Percentiles rank a stretch among this genome's conserved stretches.
Evolutionary conservation across 257 asterid genomes (phyloP).

Genomic region (Nicotiana sylvestris): DNA sequence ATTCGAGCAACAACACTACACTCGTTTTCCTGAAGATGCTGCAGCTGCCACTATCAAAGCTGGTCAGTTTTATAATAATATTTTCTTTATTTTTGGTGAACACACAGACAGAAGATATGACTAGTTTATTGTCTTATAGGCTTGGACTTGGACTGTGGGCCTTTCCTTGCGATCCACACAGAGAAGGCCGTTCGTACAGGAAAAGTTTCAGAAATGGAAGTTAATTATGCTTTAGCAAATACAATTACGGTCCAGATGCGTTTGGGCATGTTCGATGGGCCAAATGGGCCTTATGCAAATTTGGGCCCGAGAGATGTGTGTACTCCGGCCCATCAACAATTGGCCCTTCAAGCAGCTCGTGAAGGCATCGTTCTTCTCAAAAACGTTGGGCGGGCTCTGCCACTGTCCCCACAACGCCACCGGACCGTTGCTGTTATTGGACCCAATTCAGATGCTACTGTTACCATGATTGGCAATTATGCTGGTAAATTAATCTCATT

Average conservation of each 20-base stretch:
- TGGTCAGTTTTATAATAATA: constrained; percentile 28
- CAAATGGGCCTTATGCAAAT: constrained; percentile 45
- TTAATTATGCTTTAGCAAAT: constrained; percentile 58
- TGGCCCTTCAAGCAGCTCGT: constrained; percentile 90
- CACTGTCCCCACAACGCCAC: constrained; percentile 45
- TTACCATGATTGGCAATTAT: constrained; percentile 86
- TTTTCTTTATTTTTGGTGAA: neutral
- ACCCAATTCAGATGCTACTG: constrained; percentile 77
- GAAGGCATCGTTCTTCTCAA: constrained; percentile 83
- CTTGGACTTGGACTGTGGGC: constrained; percentile 93
- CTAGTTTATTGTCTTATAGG: constrained; percentile 26
- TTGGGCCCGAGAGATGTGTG: constrained; percentile 86
- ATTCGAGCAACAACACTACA: constrained; percentile 53
- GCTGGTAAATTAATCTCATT: constrained; percentile 44
- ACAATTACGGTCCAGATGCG: constrained; percentile 78
- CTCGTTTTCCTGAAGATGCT: constrained; percentile 75
- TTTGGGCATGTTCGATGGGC: constrained; percentile 87
- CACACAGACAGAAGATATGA: neutral
- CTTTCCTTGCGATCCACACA: constrained; percentile 65
- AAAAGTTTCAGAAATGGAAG: constrained; percentile 48
- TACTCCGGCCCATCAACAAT: constrained; percentile 58
- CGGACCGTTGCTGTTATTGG: constrained; percentile 73
- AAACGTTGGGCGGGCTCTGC: constrained; percentile 58
- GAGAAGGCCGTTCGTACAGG: constrained; percentile 57
- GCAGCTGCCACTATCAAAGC: constrained; percentile 71